Base-by-base conservation (phyloP, 2,329 filamentous ascomycete species). In the Aspergillus carbonarius region DNA sequence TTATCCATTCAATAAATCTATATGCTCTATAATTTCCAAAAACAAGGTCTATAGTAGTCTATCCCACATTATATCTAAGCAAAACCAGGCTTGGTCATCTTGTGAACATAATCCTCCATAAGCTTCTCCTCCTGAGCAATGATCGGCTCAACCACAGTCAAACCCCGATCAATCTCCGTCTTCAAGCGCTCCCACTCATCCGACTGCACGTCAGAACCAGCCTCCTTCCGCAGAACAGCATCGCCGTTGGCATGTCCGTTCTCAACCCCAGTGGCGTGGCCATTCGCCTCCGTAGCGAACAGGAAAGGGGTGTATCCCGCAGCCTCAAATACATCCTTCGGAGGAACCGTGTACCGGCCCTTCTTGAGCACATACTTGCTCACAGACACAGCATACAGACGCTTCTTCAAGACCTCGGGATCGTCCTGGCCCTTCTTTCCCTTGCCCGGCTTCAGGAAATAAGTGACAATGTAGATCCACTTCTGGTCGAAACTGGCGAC, bases 351-450 rank as follows among this genome's bases (percentile, higher is more conserved):
- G 67, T 92, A 82, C 25, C 92, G 81, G 1, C 88, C 89, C 53
- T 90, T 80, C 79, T 92, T 92, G 72, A 90, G 86, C 46, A 92
- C 89, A 72, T 92, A 92, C 77, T 91, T 91, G 77, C 83, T 87
- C 50, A 92, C 76, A 1, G 86, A 86, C 0, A 87, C 87, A 1
- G 89, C 90, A 63, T 87, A 82, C 34, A 92, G 82, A 63, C 84
- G 85, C 74, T 83, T 85, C 71, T 85, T 79, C 74, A 73, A 77
- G 25, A 74, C 76, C 20, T 77, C 61, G 13, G 47, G 53, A 2
- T 59, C 34, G 5, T 55, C 55, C 17, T 30, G 35, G 7, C 13
- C 20, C 32, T 58, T 62, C 59, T 58, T 53, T 1, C 48, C 76
- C 51, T 72, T 74, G 54, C 73, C 71, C 20, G 73, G 74, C 25